Percentiles rank a stretch among this genome's conserved stretches.
phyloP scores from a whole-genome alignment of 345 rosid species.

The Pelargonium nanum region DNA sequence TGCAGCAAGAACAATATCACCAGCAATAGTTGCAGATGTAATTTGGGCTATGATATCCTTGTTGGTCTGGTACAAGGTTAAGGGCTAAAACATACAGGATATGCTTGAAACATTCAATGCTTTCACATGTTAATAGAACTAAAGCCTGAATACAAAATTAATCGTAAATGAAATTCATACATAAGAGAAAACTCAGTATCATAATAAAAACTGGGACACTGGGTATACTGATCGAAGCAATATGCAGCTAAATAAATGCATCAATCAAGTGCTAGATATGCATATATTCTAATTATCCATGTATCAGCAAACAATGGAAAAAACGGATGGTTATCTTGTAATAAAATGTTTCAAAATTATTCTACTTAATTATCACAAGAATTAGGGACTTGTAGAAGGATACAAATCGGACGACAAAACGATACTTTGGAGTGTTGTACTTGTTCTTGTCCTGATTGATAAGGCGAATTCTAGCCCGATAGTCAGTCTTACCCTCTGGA shows the following conservation, averaged over 20 bases:
- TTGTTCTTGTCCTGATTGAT: slow-evolving; percentile 79
- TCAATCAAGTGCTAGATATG: background rate
- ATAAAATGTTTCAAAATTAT: background rate
- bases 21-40: slow-evolving; percentile 40
- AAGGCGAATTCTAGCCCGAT: slow-evolving; percentile 70
- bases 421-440: slow-evolving; percentile 75
- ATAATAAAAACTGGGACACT: too few species aligned
- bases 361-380: background rate
- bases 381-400: slow-evolving; percentile 17
- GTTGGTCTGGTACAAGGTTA: slow-evolving; percentile 39
- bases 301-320: background rate
- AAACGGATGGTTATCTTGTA: background rate
- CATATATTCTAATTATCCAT: background rate
- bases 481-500: slow-evolving; percentile 82
- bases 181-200: too few species aligned
- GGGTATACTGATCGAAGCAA: background rate
- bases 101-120: background rate
- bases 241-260: background rate
- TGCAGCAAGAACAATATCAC: slow-evolving; percentile 51
- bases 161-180: background rate
- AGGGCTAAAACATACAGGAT: slow-evolving; percentile 6
- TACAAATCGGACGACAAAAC: slow-evolving; percentile 72
- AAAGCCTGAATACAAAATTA: background rate
- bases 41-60: slow-evolving; percentile 57
- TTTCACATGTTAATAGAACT: background rate